Conservation (phyloP, 352 stramenopile species). For the Phytopythium ostracodes region DNA sequence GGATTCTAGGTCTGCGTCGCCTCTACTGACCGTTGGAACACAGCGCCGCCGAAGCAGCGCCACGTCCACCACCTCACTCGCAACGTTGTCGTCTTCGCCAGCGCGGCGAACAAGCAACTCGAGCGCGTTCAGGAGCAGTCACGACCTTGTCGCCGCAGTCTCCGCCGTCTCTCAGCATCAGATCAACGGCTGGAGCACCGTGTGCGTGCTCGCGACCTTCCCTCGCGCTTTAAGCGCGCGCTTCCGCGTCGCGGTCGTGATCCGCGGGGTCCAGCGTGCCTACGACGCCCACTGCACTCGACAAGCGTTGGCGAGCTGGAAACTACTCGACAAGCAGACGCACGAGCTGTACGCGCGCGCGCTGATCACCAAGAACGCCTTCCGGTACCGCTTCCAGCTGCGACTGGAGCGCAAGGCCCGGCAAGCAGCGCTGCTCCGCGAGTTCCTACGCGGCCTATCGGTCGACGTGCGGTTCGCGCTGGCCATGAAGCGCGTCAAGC, state of each 20-base stretch:
- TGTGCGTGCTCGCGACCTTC: slow-evolving; percentile 35
- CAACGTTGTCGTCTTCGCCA: background rate
- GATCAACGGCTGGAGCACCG: slow-evolving; percentile 29
- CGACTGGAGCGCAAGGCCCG: slow-evolving; percentile 32
- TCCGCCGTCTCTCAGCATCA: slow-evolving; percentile 3
- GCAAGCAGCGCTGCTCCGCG: slow-evolving; percentile 28
- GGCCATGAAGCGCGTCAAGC: slow-evolving; percentile 53
- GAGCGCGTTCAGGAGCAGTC: background rate
- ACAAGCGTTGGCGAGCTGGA: slow-evolving; percentile 40
- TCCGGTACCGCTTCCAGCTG: slow-evolving; percentile 31
- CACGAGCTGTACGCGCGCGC: slow-evolving; percentile 18
- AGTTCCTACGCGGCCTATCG: slow-evolving; percentile 45
- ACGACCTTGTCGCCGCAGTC: background rate
- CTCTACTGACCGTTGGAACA: no score
- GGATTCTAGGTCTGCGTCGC: no score
- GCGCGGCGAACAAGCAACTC: background rate
- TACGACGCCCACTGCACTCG: slow-evolving; percentile 24
- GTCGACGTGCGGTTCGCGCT: slow-evolving; percentile 63
- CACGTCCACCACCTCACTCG: background rate
- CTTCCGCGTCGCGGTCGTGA: slow-evolving; percentile 16
- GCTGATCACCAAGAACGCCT: slow-evolving; percentile 34
- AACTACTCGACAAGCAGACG: slow-evolving; percentile 22
- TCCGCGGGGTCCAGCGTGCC: slow-evolving; percentile 20
- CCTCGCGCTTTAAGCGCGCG: slow-evolving; percentile 29
- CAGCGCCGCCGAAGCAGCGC: background rate